Conservation (phyloP, 2,329 filamentous ascomycete genomes). For the Dactylellina drechsleri region DNA sequence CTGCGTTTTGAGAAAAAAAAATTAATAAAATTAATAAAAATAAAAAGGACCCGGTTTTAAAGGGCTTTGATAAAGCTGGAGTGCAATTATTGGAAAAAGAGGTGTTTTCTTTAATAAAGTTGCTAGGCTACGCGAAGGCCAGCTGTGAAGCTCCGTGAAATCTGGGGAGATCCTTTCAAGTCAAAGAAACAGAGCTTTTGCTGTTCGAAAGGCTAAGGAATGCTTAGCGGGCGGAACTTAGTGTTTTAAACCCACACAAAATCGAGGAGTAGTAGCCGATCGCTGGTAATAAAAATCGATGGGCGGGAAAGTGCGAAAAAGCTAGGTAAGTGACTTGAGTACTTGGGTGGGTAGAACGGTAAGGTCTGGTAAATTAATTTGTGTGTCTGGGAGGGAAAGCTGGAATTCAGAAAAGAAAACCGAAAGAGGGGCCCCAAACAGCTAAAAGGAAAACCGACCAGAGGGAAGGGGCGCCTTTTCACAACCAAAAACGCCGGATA, state of each 20-base stretch:
- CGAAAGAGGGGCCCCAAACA: conserved; percentile 49
- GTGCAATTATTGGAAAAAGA: too few species aligned
- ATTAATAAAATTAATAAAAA: too few species aligned
- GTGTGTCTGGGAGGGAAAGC: conserved; percentile 44
- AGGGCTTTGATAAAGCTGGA: neutral
- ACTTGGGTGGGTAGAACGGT: conserved; percentile 28
- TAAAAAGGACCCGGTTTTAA: conserved; percentile 20
- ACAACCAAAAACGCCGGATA: conserved; percentile 31
- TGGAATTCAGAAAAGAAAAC: conserved; percentile 49
- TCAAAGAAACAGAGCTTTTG: conserved; percentile 17
- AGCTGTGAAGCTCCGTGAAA: conserved; percentile 17
- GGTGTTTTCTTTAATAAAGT: too few species aligned
- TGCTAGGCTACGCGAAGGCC: conserved; percentile 20
- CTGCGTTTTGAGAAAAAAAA: conserved; percentile 7
- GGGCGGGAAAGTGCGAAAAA: conserved; percentile 15
- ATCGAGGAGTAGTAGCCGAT: conserved; percentile 32
- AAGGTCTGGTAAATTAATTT: conserved; percentile 24
- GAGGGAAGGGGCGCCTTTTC: conserved; percentile 22
- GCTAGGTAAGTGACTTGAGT: too few species aligned
- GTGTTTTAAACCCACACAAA: conserved; percentile 19
- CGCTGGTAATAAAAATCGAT: conserved; percentile 17
- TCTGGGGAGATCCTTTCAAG: conserved; percentile 32
- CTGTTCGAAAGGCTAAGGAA: conserved; percentile 5
- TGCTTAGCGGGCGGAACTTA: conserved; percentile 23
- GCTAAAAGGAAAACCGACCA: conserved; percentile 46